phyloP scores from a whole-genome alignment of 129 eudicot genomes.

The Helichrysum umbraculigerum region DNA sequence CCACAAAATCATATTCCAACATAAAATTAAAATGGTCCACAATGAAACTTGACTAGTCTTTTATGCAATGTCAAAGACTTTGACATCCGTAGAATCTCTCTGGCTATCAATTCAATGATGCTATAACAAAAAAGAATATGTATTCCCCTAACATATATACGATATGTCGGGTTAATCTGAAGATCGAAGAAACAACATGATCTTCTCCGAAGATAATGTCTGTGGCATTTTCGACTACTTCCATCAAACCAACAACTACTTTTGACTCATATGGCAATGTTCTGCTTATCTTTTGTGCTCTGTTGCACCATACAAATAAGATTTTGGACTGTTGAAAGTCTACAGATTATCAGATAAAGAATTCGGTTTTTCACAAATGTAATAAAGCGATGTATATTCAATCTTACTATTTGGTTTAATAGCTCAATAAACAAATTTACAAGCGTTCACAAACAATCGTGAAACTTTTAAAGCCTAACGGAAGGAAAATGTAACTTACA shows the following conservation, averaged over 20 bases:
- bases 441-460: too few relatives aligned
- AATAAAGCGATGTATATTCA: too few relatives aligned
- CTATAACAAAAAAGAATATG: neutral
- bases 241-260: neutral
- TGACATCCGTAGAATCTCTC: conserved; percentile 13
- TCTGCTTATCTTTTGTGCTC: conserved; percentile 3
- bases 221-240: neutral
- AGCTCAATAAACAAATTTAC: too few relatives aligned
- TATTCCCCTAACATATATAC: neutral
- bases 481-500: neutral
- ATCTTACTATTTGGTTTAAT: too few relatives aligned
- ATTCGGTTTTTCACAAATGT: too few relatives aligned
- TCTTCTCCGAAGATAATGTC: conserved; percentile 11
- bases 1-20: conserved; percentile 22
- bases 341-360: too few relatives aligned
- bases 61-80: conserved; percentile 33
- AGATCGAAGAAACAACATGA: neutral
- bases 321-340: neutral
- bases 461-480: neutral
- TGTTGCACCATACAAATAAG: neutral
- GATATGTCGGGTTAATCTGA: conserved; percentile 4
- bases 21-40: conserved; percentile 16
- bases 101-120: neutral
- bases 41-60: neutral
- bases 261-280: conserved; percentile 15